phyloP scores from a whole-genome alignment of 176 grass and related monocot species.

The Phragmites australis region DNA sequence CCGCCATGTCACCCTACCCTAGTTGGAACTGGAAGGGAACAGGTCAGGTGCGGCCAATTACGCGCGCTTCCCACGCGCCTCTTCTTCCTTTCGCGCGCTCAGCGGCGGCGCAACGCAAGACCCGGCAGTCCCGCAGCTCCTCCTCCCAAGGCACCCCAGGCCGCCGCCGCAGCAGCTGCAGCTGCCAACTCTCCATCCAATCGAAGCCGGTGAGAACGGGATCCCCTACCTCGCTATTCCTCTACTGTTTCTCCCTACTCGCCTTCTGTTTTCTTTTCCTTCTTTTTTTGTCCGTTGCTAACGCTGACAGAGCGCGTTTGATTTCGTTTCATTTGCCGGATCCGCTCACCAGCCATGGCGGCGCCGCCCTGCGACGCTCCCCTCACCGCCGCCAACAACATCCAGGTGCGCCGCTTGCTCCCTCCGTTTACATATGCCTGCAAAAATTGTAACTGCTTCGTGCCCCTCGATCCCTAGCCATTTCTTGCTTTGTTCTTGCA shows the following conservation, averaged over 20 bases:
- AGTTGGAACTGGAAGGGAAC: too few relatives aligned
- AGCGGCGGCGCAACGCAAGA: not conserved
- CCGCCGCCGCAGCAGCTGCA: too few relatives aligned
- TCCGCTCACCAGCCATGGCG: not conserved
- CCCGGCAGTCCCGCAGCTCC: not conserved
- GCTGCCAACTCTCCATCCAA: not conserved
- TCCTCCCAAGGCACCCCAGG: not conserved
- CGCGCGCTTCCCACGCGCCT: not conserved
- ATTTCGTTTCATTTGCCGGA: too few relatives aligned
- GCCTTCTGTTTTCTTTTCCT: too few relatives aligned
- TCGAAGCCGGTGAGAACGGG: not conserved
- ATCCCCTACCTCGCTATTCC: not conserved
- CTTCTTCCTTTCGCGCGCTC: not conserved
- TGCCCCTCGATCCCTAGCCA: not conserved
- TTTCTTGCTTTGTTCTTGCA: slow-evolving; percentile 29
- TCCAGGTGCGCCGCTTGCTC: slow-evolving; percentile 8
- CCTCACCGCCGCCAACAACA: slow-evolving; percentile 42
- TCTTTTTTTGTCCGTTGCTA: too few relatives aligned
- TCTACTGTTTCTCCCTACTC: not conserved
- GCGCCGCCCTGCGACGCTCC: not conserved
- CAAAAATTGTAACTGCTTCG: not conserved
- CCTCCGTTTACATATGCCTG: not conserved
- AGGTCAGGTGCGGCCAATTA: not conserved
- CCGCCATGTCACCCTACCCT: not conserved
- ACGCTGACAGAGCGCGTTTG: not conserved